phyloP scores from a whole-genome alignment of 805 yeast genomes.

The Saccharomycopsis schoenii region DNA sequence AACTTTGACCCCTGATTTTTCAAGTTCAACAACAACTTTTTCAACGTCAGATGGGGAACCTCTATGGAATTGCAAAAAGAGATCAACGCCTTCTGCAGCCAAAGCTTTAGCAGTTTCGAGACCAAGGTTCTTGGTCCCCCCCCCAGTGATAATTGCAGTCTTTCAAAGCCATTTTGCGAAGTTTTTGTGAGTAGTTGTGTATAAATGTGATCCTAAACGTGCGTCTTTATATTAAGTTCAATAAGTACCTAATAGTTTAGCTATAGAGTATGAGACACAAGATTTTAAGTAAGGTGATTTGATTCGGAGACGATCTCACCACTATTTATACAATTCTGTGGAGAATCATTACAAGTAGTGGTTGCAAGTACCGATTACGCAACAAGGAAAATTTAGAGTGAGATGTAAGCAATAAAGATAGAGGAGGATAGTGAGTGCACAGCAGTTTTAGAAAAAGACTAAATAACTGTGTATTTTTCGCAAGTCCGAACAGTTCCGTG shows the following conservation, averaged over 20 bases:
- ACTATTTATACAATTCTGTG: neutral
- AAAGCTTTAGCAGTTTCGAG: slow-evolving; percentile 41
- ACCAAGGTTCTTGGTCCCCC: slow-evolving; percentile 55
- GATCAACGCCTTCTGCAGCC: slow-evolving; percentile 43
- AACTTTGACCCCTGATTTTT: slow-evolving; percentile 29
- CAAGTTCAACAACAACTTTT: slow-evolving; percentile 25
- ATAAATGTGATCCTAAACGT: neutral
- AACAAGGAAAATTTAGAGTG: neutral
- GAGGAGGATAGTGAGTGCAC: neutral
- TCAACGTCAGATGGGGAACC: slow-evolving; percentile 25
- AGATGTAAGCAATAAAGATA: neutral
- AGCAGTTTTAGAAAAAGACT: neutral
- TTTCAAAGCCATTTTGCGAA: slow-evolving; percentile 15
- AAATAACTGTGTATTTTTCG: neutral
- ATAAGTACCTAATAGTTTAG: neutral
- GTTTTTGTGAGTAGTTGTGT: slow-evolving; percentile 3
- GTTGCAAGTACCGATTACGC: neutral
- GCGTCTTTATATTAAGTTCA: neutral
- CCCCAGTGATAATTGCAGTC: slow-evolving; percentile 52
- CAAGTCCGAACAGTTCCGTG: neutral
- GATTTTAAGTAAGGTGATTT: neutral
- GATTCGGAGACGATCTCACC: neutral
- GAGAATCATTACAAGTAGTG: neutral
- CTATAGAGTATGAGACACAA: neutral
- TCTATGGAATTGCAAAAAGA: slow-evolving; percentile 49